phyloP scores from a whole-genome alignment of 2,329 filamentous ascomycete species.

The Pseudogymnoascus sp. region DNA sequence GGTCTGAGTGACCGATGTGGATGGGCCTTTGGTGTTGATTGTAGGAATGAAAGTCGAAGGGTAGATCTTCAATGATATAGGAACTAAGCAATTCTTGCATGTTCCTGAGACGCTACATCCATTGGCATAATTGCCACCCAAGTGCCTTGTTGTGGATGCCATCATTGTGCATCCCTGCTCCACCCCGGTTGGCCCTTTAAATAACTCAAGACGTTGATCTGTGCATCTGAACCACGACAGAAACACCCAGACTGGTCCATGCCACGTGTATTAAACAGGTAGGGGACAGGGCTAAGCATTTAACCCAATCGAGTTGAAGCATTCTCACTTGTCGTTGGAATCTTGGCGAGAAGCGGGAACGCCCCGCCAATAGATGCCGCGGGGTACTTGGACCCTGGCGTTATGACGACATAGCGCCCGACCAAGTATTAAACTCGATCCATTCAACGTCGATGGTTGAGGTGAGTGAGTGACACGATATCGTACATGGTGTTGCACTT shows the following conservation, averaged over 20 bases:
- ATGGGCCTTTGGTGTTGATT: neutral
- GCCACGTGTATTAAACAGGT: neutral
- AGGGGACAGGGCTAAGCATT: neutral
- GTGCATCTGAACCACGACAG: neutral
- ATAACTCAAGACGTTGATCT: neutral
- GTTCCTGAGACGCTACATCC: neutral
- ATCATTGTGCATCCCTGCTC: neutral
- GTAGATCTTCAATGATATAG: neutral
- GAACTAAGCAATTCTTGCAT: neutral
- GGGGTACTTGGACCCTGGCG: neutral
- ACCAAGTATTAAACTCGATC: neutral
- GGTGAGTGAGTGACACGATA: neutral
- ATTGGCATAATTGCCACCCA: neutral
- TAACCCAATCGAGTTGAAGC: neutral
- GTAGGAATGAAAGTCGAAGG: neutral
- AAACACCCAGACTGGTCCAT: neutral
- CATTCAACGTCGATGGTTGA: neutral
- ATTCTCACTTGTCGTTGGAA: neutral
- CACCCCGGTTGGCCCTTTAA: neutral
- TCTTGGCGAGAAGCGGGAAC: neutral
- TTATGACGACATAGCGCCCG: neutral
- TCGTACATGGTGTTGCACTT: neutral
- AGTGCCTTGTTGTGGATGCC: neutral
- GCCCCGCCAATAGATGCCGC: neutral
- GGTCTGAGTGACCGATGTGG: neutral